Evolutionary conservation across 164 flowering plant species (phyloP), one percentile per base, ranked within the genome.

Genomic region (Annona cherimola): DNA sequence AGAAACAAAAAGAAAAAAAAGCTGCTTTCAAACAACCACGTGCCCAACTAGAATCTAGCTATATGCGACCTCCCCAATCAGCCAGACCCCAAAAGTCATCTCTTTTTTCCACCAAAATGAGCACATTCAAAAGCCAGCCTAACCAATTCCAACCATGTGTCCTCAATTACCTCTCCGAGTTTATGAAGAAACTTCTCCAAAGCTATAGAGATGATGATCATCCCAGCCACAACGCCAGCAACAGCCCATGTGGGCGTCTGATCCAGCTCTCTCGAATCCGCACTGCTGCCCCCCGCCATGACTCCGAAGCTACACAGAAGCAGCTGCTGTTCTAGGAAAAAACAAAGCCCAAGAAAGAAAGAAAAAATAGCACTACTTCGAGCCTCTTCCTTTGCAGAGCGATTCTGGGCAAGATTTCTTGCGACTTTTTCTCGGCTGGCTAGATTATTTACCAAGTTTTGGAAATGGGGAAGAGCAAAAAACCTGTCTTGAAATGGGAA

Each of bases 171-270:
- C 80, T 71, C 75, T 84, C 98, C 98, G 74, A 88, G 41, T 69
- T 69, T 78, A 81, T 90, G 93, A 76, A 94, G 88, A 70, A 76
- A 64, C 81, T 83, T 94, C 76, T 94, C 98, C 77, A 91, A 75
- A 57, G 78, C 54, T 16, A 92, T 75, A n/a, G 98, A 94, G 57
- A 90, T 79, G 45, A 94, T 42, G 75, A 94, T 82, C 63, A 94
- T 81, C 18, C 83, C 81, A 8, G 93, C 86, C 79, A 90, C 88
- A 61, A 94, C 87, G n/a, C 74, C 69, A 40, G 96, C 89, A 4
- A 94, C 98, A 2, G 98, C 96, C 97, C 98, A 94, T 70, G 98
- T 90, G 1, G 98, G 90, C 14, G 98, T 91, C 75, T 87, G 89
- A 77, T 86, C 88, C 2, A 93, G 90, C 80, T 84, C 78, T 75